Evolutionary conservation across 257 asterid genomes (phyloP).

Genomic region (Apocynum venetum): DNA sequence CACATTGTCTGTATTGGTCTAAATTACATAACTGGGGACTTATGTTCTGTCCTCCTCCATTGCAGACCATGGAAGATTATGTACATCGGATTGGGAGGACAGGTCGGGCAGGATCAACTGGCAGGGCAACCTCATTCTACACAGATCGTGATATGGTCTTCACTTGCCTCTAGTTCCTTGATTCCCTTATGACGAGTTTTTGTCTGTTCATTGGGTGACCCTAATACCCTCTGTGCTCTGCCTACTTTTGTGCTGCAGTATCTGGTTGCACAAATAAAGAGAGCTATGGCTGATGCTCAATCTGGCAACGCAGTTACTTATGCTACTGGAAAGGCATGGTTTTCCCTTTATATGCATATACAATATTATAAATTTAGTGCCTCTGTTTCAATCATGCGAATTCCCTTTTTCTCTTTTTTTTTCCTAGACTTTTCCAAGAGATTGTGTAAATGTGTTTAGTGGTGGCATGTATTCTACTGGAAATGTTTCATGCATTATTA

Average conservation of each 20-base stretch:
- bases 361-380: not conserved
- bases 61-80: conserved; percentile 83
- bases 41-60: conserved; percentile 20
- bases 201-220: not conserved
- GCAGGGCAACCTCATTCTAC: conserved; percentile 78
- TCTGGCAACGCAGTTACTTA: conserved; percentile 63
- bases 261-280: conserved; percentile 76
- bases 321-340: conserved; percentile 77
- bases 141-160: conserved; percentile 79
- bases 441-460: too few relatives aligned
- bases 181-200: conserved; percentile 4
- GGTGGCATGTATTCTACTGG: not conserved
- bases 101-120: conserved; percentile 92
- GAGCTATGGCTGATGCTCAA: conserved; percentile 79
- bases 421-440: not conserved
- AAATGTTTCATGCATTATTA: not conserved
- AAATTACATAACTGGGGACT: not conserved
- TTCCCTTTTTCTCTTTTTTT: not conserved
- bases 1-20: not conserved
- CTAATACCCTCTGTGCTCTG: conserved; percentile 4
- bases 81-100: conserved; percentile 93
- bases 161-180: conserved; percentile 12
- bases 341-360: conserved; percentile 13
- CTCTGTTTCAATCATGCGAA: too few relatives aligned
- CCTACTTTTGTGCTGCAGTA: conserved; percentile 38